A percentile compares a stretch with the other conserved stretches of the same genome.
phyloP scores from a whole-genome alignment of 768 basidiomycete species.

The Leccinum olivaceopallidum region DNA sequence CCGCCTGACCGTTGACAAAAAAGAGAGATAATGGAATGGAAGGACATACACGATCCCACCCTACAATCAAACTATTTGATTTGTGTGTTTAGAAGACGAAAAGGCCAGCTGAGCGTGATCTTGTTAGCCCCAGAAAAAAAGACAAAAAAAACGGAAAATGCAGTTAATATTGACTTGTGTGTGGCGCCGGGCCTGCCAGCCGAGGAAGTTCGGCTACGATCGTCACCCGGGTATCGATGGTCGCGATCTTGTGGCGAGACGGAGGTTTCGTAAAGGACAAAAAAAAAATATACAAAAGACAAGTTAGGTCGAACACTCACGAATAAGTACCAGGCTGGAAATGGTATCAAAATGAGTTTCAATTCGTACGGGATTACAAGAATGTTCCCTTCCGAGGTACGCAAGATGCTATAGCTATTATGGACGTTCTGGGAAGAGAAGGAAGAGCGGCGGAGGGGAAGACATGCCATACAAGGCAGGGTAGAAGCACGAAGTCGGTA shows the following conservation, averaged over 20 bases:
- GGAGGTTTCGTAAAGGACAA: constrained; percentile 8
- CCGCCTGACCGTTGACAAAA: not conserved
- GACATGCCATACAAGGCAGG: constrained; percentile 14
- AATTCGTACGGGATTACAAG: constrained; percentile 24
- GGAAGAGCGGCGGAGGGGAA: constrained; percentile 8
- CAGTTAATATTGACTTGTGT: not conserved
- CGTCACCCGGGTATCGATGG: constrained; percentile 4
- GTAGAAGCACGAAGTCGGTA: constrained; percentile 19
- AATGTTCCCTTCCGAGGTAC: constrained; percentile 12
- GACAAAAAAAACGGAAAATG: not conserved
- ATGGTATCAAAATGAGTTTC: constrained; percentile 24
- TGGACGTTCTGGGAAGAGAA: constrained; percentile 13
- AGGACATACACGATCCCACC: not conserved
- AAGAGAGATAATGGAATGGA: not conserved
- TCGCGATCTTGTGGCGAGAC: constrained; percentile 11
- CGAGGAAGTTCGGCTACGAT: constrained; percentile 11
- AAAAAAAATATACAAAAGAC: not conserved
- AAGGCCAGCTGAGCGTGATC: not conserved
- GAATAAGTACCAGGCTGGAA: constrained; percentile 7
- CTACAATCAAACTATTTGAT: not conserved
- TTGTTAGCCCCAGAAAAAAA: not conserved
- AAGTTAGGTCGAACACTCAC: constrained; percentile 9
- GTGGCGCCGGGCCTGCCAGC: constrained; percentile 4
- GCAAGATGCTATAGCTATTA: constrained; percentile 5
- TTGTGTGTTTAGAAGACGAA: not conserved